These are phyloP conservation scores for Nematocida sp. DNA, from an alignment of 371 early-diverging fungal genomes.

Conservation along the genomic window DNA sequence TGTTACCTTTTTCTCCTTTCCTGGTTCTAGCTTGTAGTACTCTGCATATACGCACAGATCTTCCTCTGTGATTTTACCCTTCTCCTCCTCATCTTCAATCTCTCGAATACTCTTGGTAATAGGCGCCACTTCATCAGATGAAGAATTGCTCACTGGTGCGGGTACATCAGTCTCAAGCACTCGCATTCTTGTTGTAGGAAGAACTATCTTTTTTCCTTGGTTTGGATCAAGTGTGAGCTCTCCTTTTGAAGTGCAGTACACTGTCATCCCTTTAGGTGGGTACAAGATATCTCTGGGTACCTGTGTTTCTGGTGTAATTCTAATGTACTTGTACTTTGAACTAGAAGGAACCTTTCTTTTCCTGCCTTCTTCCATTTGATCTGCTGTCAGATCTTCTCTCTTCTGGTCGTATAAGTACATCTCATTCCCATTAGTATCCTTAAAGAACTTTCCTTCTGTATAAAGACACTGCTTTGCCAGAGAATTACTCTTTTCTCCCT, in stretches of 20 bases:
- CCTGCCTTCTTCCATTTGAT: constrained; percentile 7
- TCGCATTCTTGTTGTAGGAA: background rate
- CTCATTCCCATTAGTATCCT: background rate
- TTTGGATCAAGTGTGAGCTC: background rate
- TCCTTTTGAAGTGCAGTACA: background rate
- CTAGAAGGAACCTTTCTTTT: background rate
- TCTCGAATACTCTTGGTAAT: background rate
- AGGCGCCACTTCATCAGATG: background rate
- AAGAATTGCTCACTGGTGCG: background rate
- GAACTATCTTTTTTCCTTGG: background rate
- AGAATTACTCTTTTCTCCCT: background rate
- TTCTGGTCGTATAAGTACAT: constrained; percentile 32
- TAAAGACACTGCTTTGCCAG: background rate
- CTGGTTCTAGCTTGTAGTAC: background rate
- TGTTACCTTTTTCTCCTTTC: background rate
- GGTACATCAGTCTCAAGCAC: background rate
- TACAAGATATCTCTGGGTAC: background rate
- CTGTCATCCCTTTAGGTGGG: background rate
- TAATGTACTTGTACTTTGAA: background rate
- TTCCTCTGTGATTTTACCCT: background rate
- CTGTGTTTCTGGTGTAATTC: background rate
- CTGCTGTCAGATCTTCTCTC: constrained; percentile 1
- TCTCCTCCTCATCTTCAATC: background rate
- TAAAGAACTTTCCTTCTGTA: constrained; percentile 3
- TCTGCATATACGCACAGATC: background rate